Base-by-base conservation (phyloP, 139 green algal genomes). In the Chlamydomonas urium region DNA sequence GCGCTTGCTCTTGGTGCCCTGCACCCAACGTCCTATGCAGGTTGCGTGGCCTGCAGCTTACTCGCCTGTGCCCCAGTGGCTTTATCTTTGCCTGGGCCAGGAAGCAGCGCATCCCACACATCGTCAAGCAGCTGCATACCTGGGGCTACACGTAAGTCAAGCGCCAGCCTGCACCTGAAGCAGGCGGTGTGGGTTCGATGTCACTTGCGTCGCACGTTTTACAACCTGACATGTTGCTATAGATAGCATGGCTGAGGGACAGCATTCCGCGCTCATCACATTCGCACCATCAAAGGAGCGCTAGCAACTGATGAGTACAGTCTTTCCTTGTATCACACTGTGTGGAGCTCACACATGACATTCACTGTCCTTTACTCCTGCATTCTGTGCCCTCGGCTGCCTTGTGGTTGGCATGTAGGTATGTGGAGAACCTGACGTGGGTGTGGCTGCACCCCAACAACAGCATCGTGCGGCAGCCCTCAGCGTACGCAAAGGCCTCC, bases 381-480 rank as follows among this genome's bases (percentile, higher is more conserved):
- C 17, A 53, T 53, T 53, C 17, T 53, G 17, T 53, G 17, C 14
- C 17, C 17, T 53, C 45, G 45, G 14, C 17, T 53, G 17, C 17
- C 17, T 65, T 65, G n/a, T 31, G 10, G 10, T 68, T 33, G 37
- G 4, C 19, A 14, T 48, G 31, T 10, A 85, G 79, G 8, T 97
- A 97, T 71, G 84, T 97, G 5, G 93, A 97, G 75, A 97, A 96
- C 85, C 82, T 97, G 74, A 96, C 90, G 1, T 97, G 93, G 93
- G 91, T 97, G 50, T 83, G 84, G 48, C 72, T 94, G 65, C 33
- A 56, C 4, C 74, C 87, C 42, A 90, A 87, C 78, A 89, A 96
- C 87, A 72, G 31, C 32, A 76, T 97, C 2, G 31, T 88, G 35
- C 24, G 29, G 10, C 56, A 78, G 37, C 69, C 76, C 1, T 78